phyloP scores from a whole-genome alignment of 768 basidiomycete genomes.

The Russula dissimulans region DNA sequence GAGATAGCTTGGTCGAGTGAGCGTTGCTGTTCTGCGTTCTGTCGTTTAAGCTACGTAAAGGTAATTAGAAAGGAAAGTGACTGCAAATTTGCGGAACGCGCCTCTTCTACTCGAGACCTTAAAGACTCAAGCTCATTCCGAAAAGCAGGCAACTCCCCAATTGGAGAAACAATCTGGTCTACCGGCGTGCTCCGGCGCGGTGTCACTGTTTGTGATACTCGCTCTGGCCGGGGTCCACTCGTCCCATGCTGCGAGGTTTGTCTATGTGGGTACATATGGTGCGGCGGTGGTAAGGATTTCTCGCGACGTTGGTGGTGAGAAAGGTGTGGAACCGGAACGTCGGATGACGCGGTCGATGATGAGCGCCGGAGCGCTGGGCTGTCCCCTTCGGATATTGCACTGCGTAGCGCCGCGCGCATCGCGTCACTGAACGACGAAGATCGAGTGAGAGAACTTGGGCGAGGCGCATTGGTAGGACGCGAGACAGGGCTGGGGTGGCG shows the following conservation, averaged over 20 bases:
- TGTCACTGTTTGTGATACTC: background rate
- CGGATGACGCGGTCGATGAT: background rate
- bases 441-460: background rate
- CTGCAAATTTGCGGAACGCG: background rate
- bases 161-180: background rate
- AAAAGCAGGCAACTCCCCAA: background rate
- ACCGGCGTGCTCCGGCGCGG: background rate
- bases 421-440: constrained; percentile 5
- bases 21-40: constrained; percentile 10
- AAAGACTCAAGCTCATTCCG: background rate
- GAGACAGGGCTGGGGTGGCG: background rate
- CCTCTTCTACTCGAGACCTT: constrained; percentile 8
- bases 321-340: background rate
- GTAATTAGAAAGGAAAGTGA: background rate
- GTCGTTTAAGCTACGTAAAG: background rate
- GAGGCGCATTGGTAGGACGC: background rate
- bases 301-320: background rate
- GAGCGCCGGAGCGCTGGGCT: background rate
- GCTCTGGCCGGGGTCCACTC: background rate
- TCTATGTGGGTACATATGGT: background rate
- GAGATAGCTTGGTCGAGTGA: constrained; percentile 12
- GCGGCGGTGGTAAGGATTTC: background rate
- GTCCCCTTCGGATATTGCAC: background rate
- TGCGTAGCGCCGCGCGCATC: constrained; percentile 8
- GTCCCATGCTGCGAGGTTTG: background rate